Percentiles rank a stretch among this genome's conserved stretches.
phyloP scores from a whole-genome alignment of 2,329 filamentous ascomycete species.

The Fusarium burgessii region DNA sequence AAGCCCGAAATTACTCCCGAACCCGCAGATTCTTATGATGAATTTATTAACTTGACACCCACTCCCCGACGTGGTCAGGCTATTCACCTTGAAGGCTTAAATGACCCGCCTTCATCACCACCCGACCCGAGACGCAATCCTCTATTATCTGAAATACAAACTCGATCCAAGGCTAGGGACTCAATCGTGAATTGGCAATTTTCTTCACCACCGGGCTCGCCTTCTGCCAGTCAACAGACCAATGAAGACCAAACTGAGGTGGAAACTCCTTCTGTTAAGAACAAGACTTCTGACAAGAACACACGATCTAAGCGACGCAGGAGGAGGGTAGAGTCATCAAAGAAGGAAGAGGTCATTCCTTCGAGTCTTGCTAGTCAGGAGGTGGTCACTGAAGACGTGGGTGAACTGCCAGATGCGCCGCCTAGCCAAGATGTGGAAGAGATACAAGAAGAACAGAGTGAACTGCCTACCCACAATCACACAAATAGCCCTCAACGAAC shows the following conservation, averaged over 20 bases:
- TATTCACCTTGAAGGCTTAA: conserved; percentile 61
- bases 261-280: conserved; percentile 9
- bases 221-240: conserved; percentile 51
- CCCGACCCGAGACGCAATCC: conserved; percentile 66
- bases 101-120: conserved; percentile 69
- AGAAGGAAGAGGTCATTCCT: conserved; percentile 44
- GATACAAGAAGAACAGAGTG: neutral
- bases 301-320: conserved; percentile 29
- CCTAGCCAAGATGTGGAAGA: conserved; percentile 10
- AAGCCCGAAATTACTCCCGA: conserved; percentile 61
- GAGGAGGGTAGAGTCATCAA: conserved; percentile 30
- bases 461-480: conserved; percentile 11
- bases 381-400: conserved; percentile 1
- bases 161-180: conserved; percentile 56
- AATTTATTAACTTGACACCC: conserved; percentile 70
- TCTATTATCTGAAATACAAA: conserved; percentile 64
- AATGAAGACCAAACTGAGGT: conserved; percentile 14
- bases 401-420: conserved; percentile 6
- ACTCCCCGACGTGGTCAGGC: conserved; percentile 69
- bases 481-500: conserved; percentile 28
- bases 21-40: conserved; percentile 57
- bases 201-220: conserved; percentile 69
- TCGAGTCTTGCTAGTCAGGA: conserved; percentile 48
- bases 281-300: conserved; percentile 9
- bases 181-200: conserved; percentile 62